Base-by-base conservation (phyloP, 2,329 filamentous ascomycete species). In the Trichoderma guizhouense region DNA sequence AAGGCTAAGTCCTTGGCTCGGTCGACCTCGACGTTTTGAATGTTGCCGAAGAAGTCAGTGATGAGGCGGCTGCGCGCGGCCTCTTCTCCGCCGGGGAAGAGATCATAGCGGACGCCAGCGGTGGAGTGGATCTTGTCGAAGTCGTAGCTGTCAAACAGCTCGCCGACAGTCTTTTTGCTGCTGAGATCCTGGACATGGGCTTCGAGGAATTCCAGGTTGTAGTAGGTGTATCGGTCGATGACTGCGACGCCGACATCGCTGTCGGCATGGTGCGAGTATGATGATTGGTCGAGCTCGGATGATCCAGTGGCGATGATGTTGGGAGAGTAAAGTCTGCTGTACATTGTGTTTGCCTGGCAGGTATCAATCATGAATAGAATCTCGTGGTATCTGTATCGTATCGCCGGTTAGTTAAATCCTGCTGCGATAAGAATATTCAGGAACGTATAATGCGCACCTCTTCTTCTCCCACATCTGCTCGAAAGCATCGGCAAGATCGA, bases 391-490 rank as follows among this genome's bases (percentile, higher is more conserved):
- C 91, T 92, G 75, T 55, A 61, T 9, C 36, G 0, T 21, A 14
- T 51, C n/a, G 55, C 0, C 71, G 8, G 65, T 63, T 11, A 61
- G 62, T 6, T 26, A 53, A 67, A 64, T 58, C 61, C 18, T 32
- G 18, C 2, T 28, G 24, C 24, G n/a, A 15, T 7, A 53, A 26
- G 39, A 28, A 8, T 5, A 53, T 3, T 26, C 11, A 21, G 12
- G 18, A 61, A 24, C 26, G 47, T 7, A 36, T 26, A 21, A 32
- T 51, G 39, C 80, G n/a, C 81, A 91, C 86, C 96, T 91, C 85
- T 97, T 97, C 90, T 99, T 99, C 87, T 99, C 96, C 93, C 95
- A 98, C 96, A 99, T 99, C 85, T 99, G 95, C 82, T 97, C 94
- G 81, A 99, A 98, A 0, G 96, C 96, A 82, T 99, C 94, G 6